These are phyloP conservation scores for Trifolium subterraneum DNA, from an alignment of 306 rosid genomes.

Conservation along the genomic window DNA sequence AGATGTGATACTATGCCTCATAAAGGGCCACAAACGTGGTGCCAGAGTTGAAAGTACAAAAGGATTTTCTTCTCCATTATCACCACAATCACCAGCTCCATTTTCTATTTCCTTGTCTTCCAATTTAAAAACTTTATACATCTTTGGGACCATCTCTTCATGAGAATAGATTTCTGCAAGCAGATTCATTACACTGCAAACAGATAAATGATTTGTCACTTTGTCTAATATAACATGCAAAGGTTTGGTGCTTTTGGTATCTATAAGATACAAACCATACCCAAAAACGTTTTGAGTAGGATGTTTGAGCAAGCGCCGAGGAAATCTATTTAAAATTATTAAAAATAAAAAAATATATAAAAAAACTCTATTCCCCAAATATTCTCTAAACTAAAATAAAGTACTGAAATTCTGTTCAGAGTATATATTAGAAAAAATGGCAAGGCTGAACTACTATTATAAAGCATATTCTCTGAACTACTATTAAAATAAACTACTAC, in stretches of 20 bases:
- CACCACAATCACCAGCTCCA: constrained; percentile 54
- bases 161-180: constrained; percentile 98
- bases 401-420: neutral
- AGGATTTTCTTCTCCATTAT: constrained; percentile 69
- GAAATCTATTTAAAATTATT: neutral
- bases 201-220: constrained; percentile 37
- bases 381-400: constrained; percentile 14
- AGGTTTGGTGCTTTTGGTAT: constrained; percentile 7
- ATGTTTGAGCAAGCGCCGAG: too few species aligned
- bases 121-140: constrained; percentile 61
- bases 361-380: constrained; percentile 11
- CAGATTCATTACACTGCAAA: constrained; percentile 97
- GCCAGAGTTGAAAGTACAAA: constrained; percentile 78
- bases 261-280: constrained; percentile 4
- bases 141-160: constrained; percentile 84
- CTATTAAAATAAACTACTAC: neutral
- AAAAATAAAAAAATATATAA: neutral
- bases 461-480: constrained; percentile 9
- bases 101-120: constrained; percentile 60
- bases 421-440: constrained; percentile 8
- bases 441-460: neutral
- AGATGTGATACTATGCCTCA: constrained; percentile 93
- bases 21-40: constrained; percentile 96
- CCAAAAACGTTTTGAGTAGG: too few species aligned
- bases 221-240: constrained; percentile 19